Conservation (phyloP, 495 filamentous ascomycete genomes). For the Thermothielavioides terrestris region DNA sequence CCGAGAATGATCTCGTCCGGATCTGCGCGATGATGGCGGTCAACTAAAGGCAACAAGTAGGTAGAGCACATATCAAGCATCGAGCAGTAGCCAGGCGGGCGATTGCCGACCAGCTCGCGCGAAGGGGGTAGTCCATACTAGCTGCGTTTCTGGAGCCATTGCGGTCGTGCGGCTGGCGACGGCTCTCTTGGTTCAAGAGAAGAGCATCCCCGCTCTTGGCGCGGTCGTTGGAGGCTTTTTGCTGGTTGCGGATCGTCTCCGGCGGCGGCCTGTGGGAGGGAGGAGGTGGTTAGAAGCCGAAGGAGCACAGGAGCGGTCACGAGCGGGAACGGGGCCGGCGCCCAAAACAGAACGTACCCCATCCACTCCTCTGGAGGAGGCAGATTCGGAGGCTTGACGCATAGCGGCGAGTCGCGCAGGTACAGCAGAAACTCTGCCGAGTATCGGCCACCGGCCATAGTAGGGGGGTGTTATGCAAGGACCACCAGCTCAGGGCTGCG, state of each 20-base stretch:
- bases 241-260: conserved; percentile 36
- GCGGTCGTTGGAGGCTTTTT: conserved; percentile 35
- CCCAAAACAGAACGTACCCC: conserved; percentile 70
- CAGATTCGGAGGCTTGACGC: conserved; percentile 67
- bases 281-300: not conserved
- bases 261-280: conserved; percentile 29
- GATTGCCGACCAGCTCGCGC: not conserved
- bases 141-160: conserved; percentile 53
- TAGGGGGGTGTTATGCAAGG: conserved; percentile 20
- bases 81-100: not conserved
- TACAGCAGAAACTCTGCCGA: conserved; percentile 65
- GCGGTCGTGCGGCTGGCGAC: conserved; percentile 54
- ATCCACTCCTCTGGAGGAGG: conserved; percentile 97
- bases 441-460: conserved; percentile 58
- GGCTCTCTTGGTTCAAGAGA: conserved; percentile 40
- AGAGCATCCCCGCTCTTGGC: conserved; percentile 33
- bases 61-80: not conserved
- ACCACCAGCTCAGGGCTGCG: conserved; percentile 11
- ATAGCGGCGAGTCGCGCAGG: conserved; percentile 76
- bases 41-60: conserved; percentile 4
- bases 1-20: conserved; percentile 81
- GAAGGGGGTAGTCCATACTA: conserved; percentile 20
- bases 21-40: conserved; percentile 41
- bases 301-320: not conserved
- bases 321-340: not conserved